Evolutionary conservation across 192 early-diverging fungal genomes (phyloP), one percentile per base, ranked within the genome.

Genomic region (Backusella mclennaniae): DNA sequence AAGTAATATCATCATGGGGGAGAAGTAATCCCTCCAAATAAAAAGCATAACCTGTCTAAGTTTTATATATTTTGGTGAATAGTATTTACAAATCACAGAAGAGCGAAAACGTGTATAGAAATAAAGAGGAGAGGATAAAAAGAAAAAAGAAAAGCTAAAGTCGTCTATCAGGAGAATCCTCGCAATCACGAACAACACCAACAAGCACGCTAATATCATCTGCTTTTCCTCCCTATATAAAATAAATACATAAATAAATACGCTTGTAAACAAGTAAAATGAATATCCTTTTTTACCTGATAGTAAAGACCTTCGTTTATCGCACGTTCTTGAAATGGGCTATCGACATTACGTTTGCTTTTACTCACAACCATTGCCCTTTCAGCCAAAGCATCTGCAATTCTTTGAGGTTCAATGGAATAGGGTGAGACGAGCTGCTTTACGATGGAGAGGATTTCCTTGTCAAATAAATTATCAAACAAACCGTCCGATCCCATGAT

Each of bases 391-490:
- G 94, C 91, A 39, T 93, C 88, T 44, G 94, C 88, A 69, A 99
- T 93, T n/a, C 83, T 76, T 41, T 90, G 88, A 29, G 96, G 96
- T 42, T 95, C 92, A 42, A 84, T 73, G 38, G 80, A 31, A 71
- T 41, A 63, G 17, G 33, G 35, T 12, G 68, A 44, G 2, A 63
- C 5, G 1, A 69, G 35, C 9, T 17, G 31, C 9, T 73, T 36
- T 15, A 73, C 77, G 39, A 49, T 68, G 31, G 41, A 66, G 29
- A 99, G 82, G 80, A 99, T 96, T 75, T 99, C 98, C 44, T 96
- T 94, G 78, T 99, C 98, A 87, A 97, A 98, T 38, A 99, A 83
- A 80, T 99, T 99, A 87, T 99, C 98, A 86, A 97, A 98, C 69
- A 99, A 87, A 17, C 98, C 97, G 83, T 99, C 98, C 4, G 93